Evolutionary conservation across 805 yeast genomes (phyloP).

Genomic region (Metschnikowia orientalis): DNA sequence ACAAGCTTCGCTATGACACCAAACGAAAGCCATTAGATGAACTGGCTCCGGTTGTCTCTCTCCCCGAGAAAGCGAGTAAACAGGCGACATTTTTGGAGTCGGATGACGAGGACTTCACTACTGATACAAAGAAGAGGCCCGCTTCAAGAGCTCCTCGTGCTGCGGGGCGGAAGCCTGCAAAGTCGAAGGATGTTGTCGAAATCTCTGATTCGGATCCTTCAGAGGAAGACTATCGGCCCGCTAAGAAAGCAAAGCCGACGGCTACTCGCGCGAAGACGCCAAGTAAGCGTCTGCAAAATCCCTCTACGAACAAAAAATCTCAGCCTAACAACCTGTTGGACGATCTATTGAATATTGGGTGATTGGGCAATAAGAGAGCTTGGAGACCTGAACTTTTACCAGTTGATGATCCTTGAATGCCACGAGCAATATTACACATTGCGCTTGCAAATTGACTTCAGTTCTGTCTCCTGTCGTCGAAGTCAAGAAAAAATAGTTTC

Average conservation of each 20-base stretch:
- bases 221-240: conserved; percentile 2
- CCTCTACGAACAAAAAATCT: conserved; percentile 7
- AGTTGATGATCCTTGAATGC: too few relatives aligned
- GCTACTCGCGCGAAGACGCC: not conserved
- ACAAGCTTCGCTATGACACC: conserved; percentile 14
- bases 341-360: conserved; percentile 15
- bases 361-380: too few relatives aligned
- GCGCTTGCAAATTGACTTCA: too few relatives aligned
- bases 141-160: not conserved
- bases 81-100: conserved; percentile 1
- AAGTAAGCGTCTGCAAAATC: not conserved
- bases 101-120: conserved; percentile 1
- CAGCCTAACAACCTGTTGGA: conserved; percentile 5
- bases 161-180: not conserved
- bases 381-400: too few relatives aligned
- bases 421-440: too few relatives aligned
- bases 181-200: conserved; percentile 2
- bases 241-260: not conserved
- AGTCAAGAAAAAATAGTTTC: not conserved
- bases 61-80: not conserved
- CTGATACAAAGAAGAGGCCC: conserved; percentile 2
- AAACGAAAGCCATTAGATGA: conserved; percentile 8
- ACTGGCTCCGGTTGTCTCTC: not conserved
- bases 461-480: not conserved
- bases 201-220: conserved; percentile 2